Conservation (phyloP, 2,329 filamentous ascomycete genomes). For the Arthrobotrys sphaeroides region DNA sequence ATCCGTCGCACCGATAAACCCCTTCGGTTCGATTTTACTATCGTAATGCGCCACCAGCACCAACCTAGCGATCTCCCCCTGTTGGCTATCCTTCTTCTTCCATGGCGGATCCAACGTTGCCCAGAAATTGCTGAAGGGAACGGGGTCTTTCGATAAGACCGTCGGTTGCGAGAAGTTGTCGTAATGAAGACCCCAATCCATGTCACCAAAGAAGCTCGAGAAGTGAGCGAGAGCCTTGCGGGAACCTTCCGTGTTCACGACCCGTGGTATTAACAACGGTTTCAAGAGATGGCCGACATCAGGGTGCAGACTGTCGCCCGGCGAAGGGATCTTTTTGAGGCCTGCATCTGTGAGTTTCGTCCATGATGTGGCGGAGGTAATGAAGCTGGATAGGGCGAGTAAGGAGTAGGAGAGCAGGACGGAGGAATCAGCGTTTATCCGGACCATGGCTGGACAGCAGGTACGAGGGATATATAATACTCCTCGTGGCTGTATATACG, state of each 20-base stretch:
- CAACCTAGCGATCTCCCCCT: slow-evolving; percentile 79
- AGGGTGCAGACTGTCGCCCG: slow-evolving; percentile 77
- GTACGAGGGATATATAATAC: background rate
- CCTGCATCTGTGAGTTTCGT: slow-evolving; percentile 75
- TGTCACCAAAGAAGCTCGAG: slow-evolving; percentile 78
- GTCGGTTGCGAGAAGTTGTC: slow-evolving; percentile 92
- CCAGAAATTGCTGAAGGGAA: slow-evolving; percentile 89
- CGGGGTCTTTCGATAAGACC: slow-evolving; percentile 75
- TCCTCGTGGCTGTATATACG: background rate
- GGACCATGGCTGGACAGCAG: slow-evolving; percentile 27
- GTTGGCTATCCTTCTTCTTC: slow-evolving; percentile 62
- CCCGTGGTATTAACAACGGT: slow-evolving; percentile 86
- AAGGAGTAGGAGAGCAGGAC: slow-evolving; percentile 34
- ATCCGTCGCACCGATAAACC: slow-evolving; percentile 93
- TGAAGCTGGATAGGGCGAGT: slow-evolving; percentile 41
- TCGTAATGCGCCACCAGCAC: slow-evolving; percentile 96
- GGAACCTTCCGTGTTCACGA: slow-evolving; percentile 84
- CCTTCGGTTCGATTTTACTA: slow-evolving; percentile 78
- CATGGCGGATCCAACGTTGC: slow-evolving; percentile 89
- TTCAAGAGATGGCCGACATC: slow-evolving; percentile 77
- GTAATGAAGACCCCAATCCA: slow-evolving; percentile 80
- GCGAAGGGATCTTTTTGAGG: slow-evolving; percentile 75
- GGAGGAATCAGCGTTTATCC: slow-evolving; percentile 38
- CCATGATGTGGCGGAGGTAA: slow-evolving; percentile 33
- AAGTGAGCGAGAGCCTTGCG: slow-evolving; percentile 80